A percentile compares a stretch with the other conserved stretches of the same genome.
Evolutionary conservation across 2,329 filamentous ascomycete species (phyloP).

Genomic region (Aspergillus neotritici): DNA sequence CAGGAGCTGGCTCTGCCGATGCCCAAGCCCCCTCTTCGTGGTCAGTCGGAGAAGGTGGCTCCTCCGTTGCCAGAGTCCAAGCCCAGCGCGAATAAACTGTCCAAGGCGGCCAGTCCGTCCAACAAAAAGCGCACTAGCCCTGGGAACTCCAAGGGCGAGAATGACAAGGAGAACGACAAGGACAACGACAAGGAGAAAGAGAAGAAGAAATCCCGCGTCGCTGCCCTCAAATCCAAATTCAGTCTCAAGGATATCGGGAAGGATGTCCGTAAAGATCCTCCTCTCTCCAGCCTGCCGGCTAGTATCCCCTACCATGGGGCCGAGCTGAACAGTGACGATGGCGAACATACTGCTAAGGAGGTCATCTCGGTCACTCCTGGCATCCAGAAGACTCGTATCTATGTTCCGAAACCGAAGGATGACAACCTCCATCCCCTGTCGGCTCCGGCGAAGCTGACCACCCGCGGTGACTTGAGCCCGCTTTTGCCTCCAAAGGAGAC

Average conservation of each 20-base stretch:
- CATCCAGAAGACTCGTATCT: slow-evolving; percentile 12
- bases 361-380: background rate
- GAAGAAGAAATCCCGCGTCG: slow-evolving; percentile 22
- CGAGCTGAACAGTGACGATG: background rate
- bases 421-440: slow-evolving; percentile 9
- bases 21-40: slow-evolving; percentile 18
- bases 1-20: slow-evolving; percentile 24
- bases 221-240: slow-evolving; percentile 24
- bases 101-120: slow-evolving; percentile 3
- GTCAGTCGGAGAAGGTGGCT: slow-evolving; percentile 1
- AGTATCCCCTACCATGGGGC: background rate
- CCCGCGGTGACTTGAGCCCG: background rate
- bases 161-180: background rate
- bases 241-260: slow-evolving; percentile 27
- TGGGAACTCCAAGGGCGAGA: too few relatives aligned
- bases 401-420: slow-evolving; percentile 12
- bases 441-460: slow-evolving; percentile 8
- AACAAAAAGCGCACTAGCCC: background rate
- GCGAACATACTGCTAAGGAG: background rate
- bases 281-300: slow-evolving; percentile 9
- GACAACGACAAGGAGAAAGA: slow-evolving; percentile 5
- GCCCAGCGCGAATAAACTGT: background rate
- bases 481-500: too few relatives aligned
- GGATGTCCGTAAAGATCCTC: slow-evolving; percentile 16
- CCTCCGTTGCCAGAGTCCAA: background rate